Conservation (phyloP, 139 green algal genomes). For the Coelastrella sp. region DNA sequence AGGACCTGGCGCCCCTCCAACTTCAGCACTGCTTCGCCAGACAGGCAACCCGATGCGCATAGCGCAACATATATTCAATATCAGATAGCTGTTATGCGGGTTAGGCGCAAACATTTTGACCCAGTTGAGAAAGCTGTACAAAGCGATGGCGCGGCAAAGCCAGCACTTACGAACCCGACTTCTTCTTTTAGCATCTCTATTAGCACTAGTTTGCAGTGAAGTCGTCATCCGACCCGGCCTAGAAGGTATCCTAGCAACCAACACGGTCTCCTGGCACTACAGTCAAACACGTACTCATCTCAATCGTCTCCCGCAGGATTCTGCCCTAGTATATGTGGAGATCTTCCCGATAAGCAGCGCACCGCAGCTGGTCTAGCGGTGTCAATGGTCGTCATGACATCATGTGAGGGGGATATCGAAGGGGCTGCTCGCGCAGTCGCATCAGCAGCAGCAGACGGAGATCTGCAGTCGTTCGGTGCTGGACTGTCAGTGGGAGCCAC, state of each 20-base stretch:
- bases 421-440: slow-evolving; percentile 42
- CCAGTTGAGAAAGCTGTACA: too few relatives aligned
- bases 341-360: slow-evolving; percentile 20
- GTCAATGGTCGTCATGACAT: slow-evolving; percentile 41
- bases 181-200: neutral
- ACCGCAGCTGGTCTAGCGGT: slow-evolving; percentile 39
- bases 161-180: too few relatives aligned
- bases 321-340: slow-evolving; percentile 28
- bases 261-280: too few relatives aligned
- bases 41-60: too few relatives aligned
- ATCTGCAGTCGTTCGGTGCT: slow-evolving; percentile 35
- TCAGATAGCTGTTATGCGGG: too few relatives aligned
- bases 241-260: neutral
- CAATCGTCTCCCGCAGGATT: slow-evolving; percentile 1
- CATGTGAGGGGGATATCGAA: slow-evolving; percentile 43
- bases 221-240: neutral
- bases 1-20: neutral
- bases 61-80: too few relatives aligned
- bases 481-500: slow-evolving; percentile 44
- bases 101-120: too few relatives aligned
- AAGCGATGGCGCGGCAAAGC: too few relatives aligned
- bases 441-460: slow-evolving; percentile 36
- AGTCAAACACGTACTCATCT: too few relatives aligned
- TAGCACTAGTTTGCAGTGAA: neutral
- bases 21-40: neutral